Evolutionary conservation across 345 rosid genomes (phyloP).

Genomic region (Hibiscus tridactylites): DNA sequence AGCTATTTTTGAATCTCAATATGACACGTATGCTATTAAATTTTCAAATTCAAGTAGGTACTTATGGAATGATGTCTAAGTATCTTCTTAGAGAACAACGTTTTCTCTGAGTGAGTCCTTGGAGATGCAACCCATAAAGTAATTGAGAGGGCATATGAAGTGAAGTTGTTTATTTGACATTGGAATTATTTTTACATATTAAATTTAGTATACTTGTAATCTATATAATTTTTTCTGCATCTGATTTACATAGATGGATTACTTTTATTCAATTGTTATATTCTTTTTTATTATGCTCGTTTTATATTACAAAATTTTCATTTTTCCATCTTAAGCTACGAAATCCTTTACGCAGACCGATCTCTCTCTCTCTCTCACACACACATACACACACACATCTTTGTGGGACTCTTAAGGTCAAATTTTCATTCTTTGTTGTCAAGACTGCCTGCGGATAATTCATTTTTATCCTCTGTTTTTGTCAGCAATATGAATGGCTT

Average conservation of each 20-base stretch:
- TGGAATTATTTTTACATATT: neutral
- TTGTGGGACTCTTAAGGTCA: neutral
- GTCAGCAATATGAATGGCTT: constrained; percentile 93
- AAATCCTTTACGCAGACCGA: neutral
- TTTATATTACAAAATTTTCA: too few species aligned
- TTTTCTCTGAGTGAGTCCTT: neutral
- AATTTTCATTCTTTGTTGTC: neutral
- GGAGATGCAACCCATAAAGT: neutral
- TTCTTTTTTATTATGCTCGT: neutral
- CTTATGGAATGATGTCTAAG: neutral
- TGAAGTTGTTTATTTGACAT: neutral
- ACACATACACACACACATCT: neutral
- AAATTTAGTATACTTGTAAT: neutral
- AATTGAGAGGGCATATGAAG: neutral
- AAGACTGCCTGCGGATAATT: neutral
- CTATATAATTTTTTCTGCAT: neutral
- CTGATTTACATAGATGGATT: neutral
- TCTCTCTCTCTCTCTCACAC: neutral
- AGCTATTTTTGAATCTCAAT: neutral
- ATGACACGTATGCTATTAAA: neutral
- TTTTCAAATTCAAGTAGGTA: constrained; percentile 5
- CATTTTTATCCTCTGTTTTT: neutral
- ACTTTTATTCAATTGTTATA: neutral
- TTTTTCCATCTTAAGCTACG: neutral
- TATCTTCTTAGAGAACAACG: neutral